Evolutionary conservation across 495 filamentous ascomycete genomes (phyloP).

Genomic region (Venustampulla echinocandica): DNA sequence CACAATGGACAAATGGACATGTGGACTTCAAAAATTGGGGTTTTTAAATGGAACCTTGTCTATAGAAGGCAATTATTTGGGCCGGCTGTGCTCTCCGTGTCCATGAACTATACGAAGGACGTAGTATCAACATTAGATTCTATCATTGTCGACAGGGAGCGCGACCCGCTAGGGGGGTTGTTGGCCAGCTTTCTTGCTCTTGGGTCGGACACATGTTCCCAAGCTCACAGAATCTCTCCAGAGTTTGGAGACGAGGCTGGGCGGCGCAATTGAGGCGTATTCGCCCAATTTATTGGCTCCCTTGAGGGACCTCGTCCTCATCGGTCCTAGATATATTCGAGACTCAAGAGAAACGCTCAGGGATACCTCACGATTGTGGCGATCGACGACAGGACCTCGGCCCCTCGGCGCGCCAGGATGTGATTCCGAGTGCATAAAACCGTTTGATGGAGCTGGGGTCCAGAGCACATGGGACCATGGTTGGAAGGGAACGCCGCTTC

Average conservation of each 20-base stretch:
- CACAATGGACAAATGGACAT: too few species aligned
- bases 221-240: background rate
- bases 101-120: too few species aligned
- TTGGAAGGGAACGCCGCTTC: background rate
- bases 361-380: background rate
- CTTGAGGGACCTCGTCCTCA: background rate
- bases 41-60: too few species aligned
- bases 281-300: background rate
- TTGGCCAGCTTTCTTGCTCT: background rate
- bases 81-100: too few species aligned
- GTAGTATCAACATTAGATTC: too few species aligned
- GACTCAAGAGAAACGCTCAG: background rate
- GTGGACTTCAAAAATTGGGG: too few species aligned
- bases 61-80: too few species aligned
- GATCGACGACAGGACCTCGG: slow-evolving; percentile 1
- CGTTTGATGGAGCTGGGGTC: background rate
- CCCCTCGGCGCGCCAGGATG: slow-evolving; percentile 6
- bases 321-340: background rate
- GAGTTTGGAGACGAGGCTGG: slow-evolving; percentile 4
- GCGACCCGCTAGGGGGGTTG: too few species aligned
- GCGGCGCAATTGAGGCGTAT: background rate
- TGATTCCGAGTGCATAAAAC: slow-evolving; percentile 2
- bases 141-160: too few species aligned
- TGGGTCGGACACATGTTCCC: too few species aligned
- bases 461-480: slow-evolving; percentile 7